Evolutionary conservation across 2,329 filamentous ascomycete genomes (phyloP).

Genomic region (Mollisia scopiformis): DNA sequence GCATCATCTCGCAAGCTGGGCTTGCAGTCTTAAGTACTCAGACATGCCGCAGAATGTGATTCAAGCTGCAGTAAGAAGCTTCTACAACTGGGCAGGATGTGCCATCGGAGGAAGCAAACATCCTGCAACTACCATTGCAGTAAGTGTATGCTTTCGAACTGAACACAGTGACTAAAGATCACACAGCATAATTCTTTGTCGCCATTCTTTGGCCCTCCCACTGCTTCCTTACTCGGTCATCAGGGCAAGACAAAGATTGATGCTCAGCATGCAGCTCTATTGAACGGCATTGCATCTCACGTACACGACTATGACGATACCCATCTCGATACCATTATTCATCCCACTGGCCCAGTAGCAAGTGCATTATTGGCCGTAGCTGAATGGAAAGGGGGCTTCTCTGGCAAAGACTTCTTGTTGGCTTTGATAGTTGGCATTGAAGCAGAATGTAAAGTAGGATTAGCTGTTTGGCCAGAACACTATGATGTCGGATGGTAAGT

Average conservation of each 20-base stretch:
- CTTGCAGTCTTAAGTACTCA: slow-evolving; percentile 43
- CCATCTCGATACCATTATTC: slow-evolving; percentile 58
- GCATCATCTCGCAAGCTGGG: slow-evolving; percentile 50
- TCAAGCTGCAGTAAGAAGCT: slow-evolving; percentile 47
- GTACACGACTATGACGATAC: slow-evolving; percentile 61
- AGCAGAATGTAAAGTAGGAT: slow-evolving; percentile 53
- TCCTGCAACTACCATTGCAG: slow-evolving; percentile 23
- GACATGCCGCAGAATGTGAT: slow-evolving; percentile 45
- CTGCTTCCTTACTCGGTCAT: slow-evolving; percentile 38
- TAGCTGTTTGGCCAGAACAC: slow-evolving; percentile 55
- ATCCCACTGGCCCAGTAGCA: slow-evolving; percentile 54
- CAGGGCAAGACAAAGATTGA: slow-evolving; percentile 38
- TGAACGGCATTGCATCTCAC: slow-evolving; percentile 59
- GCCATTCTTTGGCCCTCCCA: slow-evolving; percentile 38
- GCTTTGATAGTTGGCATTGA: slow-evolving; percentile 56
- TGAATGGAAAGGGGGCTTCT: slow-evolving; percentile 44
- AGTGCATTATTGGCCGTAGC: slow-evolving; percentile 52
- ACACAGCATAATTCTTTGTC: slow-evolving; percentile 27
- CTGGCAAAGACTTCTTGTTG: slow-evolving; percentile 51
- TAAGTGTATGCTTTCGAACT: slow-evolving; percentile 24
- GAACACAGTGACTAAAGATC: slow-evolving; percentile 14
- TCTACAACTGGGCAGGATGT: slow-evolving; percentile 59
- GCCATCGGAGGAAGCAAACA: slow-evolving; percentile 50
- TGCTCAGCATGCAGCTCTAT: slow-evolving; percentile 51
- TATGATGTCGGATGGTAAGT: slow-evolving; percentile 53